Evolutionary conservation across 2,329 filamentous ascomycete genomes (phyloP), one percentile per base, ranked within the genome.

Genomic region (Aspergillus novofumigatus): DNA sequence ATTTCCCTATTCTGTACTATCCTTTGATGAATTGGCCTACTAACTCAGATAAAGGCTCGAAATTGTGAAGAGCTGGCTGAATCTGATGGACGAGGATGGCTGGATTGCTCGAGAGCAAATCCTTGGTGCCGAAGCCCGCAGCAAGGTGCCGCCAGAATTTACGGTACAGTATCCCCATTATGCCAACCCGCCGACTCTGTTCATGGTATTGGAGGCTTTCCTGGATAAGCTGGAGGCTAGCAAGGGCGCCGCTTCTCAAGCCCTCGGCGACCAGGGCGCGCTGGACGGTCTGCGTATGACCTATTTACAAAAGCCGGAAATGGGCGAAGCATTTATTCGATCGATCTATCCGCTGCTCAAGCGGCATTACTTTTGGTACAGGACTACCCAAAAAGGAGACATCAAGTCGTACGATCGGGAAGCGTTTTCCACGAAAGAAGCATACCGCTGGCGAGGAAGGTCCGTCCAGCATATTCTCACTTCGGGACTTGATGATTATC

Each of bases 51-150:
- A 23, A 42, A 82, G 78, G 0, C 80, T 87, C 51, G 91, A 97
- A 61, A 91, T 99, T 62, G 84, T 97, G 60, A 90, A 89, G 77
- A 96, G 91, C 75, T 99, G 94, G 94, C 95, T 95, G 78, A 91
- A 88, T 62, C 84, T 96, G 20, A 96, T 97, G 84, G 94, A 99
- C 64, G 89, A 94, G 17, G 92, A 97, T 72, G 94, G 94, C 54
- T 99, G 94, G 94, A 97, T 99, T 70, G 91, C 88, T 3, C 88
- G 94, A 52, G 94, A 99, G 78, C 92, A 97, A 76, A 97, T 99
- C 58, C 83, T 99, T 2, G 94, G 94, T 1, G 76, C 83, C 2
- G 94, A 99, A 77, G 94, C 94, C 49, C 87, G 93, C 61, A 96
- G 89, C 81, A 97, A 97, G 76, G 94, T 99, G 1, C 94, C 94